phyloP scores from a whole-genome alignment of 176 grass and related monocot genomes.

The Oryza nivara region DNA sequence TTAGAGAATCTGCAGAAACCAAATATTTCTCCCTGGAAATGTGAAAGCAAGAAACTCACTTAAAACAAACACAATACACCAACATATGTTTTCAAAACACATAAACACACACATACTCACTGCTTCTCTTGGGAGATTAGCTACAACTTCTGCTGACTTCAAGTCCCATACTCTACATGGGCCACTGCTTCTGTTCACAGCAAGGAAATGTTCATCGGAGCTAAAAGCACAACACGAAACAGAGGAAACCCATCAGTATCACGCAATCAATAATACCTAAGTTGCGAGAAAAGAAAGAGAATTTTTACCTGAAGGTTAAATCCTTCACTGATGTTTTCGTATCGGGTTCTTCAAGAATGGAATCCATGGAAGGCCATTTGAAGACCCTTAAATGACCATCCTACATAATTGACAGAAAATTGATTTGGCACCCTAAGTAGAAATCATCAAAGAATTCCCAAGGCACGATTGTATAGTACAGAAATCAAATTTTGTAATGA shows the following conservation, averaged over 20 bases:
- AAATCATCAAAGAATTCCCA: neutral
- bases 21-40: conserved; percentile 91
- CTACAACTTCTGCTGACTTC: conserved; percentile 58
- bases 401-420: conserved; percentile 43
- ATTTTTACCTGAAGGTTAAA: conserved; percentile 78
- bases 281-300: neutral
- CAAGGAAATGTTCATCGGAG: conserved; percentile 78
- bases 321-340: conserved; percentile 76
- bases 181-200: conserved; percentile 69
- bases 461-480: conserved; percentile 11
- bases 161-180: conserved; percentile 90
- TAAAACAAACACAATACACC: conserved; percentile 21
- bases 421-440: conserved; percentile 9
- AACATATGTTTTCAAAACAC: neutral
- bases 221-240: conserved; percentile 49
- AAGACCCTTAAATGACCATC: conserved; percentile 91
- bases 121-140: conserved; percentile 77
- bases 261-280: conserved; percentile 29
- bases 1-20: conserved; percentile 81
- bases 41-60: conserved; percentile 33
- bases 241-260: conserved; percentile 32
- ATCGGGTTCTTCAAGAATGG: conserved; percentile 68
- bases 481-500: neutral
- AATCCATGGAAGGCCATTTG: conserved; percentile 83
- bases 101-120: conserved; percentile 47